These are phyloP conservation scores for Eucommia ulmoides DNA, from an alignment of 257 asterid species.

Conservation along the genomic window DNA sequence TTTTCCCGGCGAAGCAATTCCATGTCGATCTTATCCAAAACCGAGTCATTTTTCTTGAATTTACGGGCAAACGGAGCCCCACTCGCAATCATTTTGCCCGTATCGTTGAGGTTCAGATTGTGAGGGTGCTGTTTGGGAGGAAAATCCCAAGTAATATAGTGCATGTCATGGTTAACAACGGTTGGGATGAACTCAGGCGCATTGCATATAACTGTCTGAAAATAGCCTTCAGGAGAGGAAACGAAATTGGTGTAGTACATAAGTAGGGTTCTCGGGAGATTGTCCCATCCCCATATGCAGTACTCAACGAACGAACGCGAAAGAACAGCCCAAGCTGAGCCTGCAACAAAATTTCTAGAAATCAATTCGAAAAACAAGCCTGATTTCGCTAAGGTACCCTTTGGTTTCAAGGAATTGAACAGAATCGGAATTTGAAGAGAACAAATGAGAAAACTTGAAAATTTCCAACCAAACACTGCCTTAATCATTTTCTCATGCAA, in stretches of 20 bases:
- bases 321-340: slow-evolving; percentile 94
- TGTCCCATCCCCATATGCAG: slow-evolving; percentile 94
- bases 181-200: slow-evolving; percentile 65
- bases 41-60: slow-evolving; percentile 42
- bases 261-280: slow-evolving; percentile 85
- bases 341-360: slow-evolving; percentile 33
- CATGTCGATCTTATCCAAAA: slow-evolving; percentile 55
- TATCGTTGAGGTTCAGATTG: slow-evolving; percentile 49
- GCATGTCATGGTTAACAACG: slow-evolving; percentile 90
- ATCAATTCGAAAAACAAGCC: too few species aligned
- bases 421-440: too few species aligned
- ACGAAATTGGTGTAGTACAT: slow-evolving; percentile 92
- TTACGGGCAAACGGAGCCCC: slow-evolving; percentile 89
- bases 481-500: too few species aligned
- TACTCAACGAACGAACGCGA: slow-evolving; percentile 79
- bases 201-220: slow-evolving; percentile 88
- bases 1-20: slow-evolving; percentile 49
- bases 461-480: too few species aligned
- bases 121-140: slow-evolving; percentile 94
- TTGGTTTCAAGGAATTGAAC: too few species aligned
- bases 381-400: too few species aligned
- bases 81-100: slow-evolving; percentile 46
- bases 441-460: too few species aligned
- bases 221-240: slow-evolving; percentile 93
- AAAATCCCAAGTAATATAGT: slow-evolving; percentile 75